Evolutionary conservation across 148 eudicot species (phyloP).

Genomic region (Gaultheria prostrata): DNA sequence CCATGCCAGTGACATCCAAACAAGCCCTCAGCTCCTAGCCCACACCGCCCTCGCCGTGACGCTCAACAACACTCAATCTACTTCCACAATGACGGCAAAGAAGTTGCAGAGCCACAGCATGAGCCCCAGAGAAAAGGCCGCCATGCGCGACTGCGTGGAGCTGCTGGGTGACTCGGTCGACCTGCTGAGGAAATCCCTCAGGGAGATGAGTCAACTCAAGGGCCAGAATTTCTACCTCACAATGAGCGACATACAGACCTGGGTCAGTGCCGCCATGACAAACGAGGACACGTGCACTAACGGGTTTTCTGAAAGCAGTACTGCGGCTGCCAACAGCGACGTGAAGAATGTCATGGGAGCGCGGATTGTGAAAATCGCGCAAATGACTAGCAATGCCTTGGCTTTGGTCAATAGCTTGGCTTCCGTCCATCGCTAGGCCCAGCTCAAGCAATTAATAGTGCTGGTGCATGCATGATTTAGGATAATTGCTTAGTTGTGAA

Average conservation of each 20-base stretch:
- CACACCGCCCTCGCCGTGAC: slow-evolving; percentile 27
- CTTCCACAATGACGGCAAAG: neutral
- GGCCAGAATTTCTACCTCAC: slow-evolving; percentile 7
- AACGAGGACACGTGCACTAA: slow-evolving; percentile 35
- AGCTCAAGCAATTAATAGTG: neutral
- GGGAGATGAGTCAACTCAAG: slow-evolving; percentile 24
- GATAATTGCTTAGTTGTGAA: neutral
- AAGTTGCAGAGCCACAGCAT: slow-evolving; percentile 1
- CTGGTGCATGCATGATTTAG: neutral
- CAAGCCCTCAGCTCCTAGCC: slow-evolving; percentile 25
- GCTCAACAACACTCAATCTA: slow-evolving; percentile 21
- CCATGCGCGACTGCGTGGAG: slow-evolving; percentile 25
- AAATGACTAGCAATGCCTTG: slow-evolving; percentile 41
- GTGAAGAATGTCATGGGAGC: slow-evolving; percentile 25
- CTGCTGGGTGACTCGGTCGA: slow-evolving; percentile 15
- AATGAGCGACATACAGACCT: slow-evolving; percentile 35
- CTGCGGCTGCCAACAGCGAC: slow-evolving; percentile 16
- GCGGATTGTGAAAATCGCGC: slow-evolving; percentile 22
- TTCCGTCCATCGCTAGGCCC: slow-evolving; percentile 19
- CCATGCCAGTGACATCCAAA: slow-evolving; percentile 25
- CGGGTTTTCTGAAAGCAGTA: slow-evolving; percentile 26
- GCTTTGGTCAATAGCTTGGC: slow-evolving; percentile 35
- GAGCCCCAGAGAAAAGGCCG: slow-evolving; percentile 9
- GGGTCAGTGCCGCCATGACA: slow-evolving; percentile 47
- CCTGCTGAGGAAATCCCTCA: slow-evolving; percentile 25